A percentile compares a stretch with the other conserved stretches of the same genome.
These are phyloP conservation scores for Emmonsiellopsis sp. DNA, from an alignment of 2,329 filamentous ascomycete species.

Conservation along the genomic window DNA sequence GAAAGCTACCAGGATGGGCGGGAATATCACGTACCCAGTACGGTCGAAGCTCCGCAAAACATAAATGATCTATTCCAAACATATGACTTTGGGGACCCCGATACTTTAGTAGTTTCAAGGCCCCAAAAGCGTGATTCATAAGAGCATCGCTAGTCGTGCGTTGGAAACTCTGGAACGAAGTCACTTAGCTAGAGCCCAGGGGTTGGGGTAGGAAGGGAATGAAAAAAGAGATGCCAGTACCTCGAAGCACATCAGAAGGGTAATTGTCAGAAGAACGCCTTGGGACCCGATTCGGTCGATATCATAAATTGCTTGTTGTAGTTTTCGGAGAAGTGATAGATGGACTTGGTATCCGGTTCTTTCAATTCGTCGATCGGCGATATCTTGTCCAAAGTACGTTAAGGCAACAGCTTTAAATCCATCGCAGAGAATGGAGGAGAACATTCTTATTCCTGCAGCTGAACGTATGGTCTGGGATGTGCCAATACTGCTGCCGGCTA, in stretches of 20 bases:
- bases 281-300: slow-evolving; percentile 29
- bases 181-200: background rate
- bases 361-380: slow-evolving; percentile 26
- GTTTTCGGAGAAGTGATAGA: slow-evolving; percentile 25
- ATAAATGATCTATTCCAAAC: slow-evolving; percentile 30
- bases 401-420: slow-evolving; percentile 30
- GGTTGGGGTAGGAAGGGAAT: slow-evolving; percentile 2
- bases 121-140: slow-evolving; percentile 26
- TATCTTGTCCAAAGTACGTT: slow-evolving; percentile 30
- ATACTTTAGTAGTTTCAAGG: slow-evolving; percentile 28
- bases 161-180: slow-evolving; percentile 24
- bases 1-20: background rate
- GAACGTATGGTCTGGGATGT: slow-evolving; percentile 28
- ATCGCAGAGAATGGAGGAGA: slow-evolving; percentile 28
- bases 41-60: slow-evolving; percentile 30
- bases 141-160: slow-evolving; percentile 26
- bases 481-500: slow-evolving; percentile 23
- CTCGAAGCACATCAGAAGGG: slow-evolving; percentile 30
- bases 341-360: slow-evolving; percentile 25
- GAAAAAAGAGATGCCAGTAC: slow-evolving; percentile 9
- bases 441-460: slow-evolving; percentile 32
- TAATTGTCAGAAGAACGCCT: slow-evolving; percentile 30
- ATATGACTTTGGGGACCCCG: slow-evolving; percentile 32
- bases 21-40: slow-evolving; percentile 26
- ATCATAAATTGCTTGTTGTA: slow-evolving; percentile 29